Conservation (phyloP, 805 yeast genomes). For the Kazachstania bromeliacearum region DNA sequence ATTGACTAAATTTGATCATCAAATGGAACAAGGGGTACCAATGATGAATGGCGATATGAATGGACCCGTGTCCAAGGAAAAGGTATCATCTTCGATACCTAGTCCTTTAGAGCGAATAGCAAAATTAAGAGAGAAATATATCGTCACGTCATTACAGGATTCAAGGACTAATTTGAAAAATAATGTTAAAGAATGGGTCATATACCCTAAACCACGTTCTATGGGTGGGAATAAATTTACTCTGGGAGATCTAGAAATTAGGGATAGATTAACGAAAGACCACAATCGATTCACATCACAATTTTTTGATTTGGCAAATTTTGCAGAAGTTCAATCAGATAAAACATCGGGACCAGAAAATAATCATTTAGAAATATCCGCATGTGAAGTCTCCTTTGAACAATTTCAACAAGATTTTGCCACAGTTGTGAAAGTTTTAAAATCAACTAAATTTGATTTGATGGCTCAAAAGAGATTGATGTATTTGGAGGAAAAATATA, state of each 20-base stretch:
- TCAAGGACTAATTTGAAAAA: constrained; percentile 67
- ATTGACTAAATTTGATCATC: constrained; percentile 18
- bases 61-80: neutral
- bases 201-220: constrained; percentile 49
- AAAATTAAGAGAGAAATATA: constrained; percentile 57
- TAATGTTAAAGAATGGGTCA: constrained; percentile 45
- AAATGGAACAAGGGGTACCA: constrained; percentile 20
- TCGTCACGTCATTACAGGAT: constrained; percentile 52
- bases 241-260: too few relatives aligned
- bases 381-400: constrained; percentile 11
- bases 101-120: constrained; percentile 20
- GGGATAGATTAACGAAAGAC: too few relatives aligned
- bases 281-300: constrained; percentile 29
- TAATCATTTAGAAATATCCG: too few relatives aligned
- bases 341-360: too few relatives aligned
- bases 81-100: neutral
- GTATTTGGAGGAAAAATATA: constrained; percentile 26
- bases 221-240: constrained; percentile 23
- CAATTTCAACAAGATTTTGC: constrained; percentile 26
- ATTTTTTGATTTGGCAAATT: constrained; percentile 2
- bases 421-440: constrained; percentile 10
- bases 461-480: constrained; percentile 18
- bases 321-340: neutral
- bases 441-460: constrained; percentile 5
- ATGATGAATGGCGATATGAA: constrained; percentile 8